A percentile compares a stretch with the other conserved stretches of the same genome.
phyloP scores from a whole-genome alignment of 371 early-diverging fungal species.

The Circinella minor region DNA sequence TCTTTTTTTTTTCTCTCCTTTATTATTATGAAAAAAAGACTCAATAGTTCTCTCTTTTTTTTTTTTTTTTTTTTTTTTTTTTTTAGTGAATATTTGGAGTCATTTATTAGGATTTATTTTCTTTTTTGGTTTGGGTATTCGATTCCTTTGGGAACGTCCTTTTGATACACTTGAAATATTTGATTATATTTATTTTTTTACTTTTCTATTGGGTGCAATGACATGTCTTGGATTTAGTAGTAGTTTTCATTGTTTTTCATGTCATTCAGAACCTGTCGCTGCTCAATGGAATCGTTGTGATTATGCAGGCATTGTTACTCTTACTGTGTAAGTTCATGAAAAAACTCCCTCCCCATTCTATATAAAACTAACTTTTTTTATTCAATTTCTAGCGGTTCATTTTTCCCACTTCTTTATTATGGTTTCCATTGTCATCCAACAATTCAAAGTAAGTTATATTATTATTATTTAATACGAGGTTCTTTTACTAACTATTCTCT shows the following conservation, averaged over 20 bases:
- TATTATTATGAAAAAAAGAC: too few species aligned
- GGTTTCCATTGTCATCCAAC: conserved; percentile 49
- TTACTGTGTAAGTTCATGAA: conserved; percentile 69
- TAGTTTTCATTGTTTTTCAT: conserved; percentile 84
- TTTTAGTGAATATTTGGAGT: conserved; percentile 81
- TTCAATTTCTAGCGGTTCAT: conserved; percentile 61
- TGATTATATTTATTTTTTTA: conserved; percentile 69
- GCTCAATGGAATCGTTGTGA: conserved; percentile 84
- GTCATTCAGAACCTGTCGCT: conserved; percentile 81
- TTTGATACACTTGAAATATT: conserved; percentile 55
- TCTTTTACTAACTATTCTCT: too few species aligned
- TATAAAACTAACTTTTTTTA: too few species aligned
- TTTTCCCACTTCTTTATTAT: conserved; percentile 77
- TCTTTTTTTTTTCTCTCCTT: neutral
- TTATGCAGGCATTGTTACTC: conserved; percentile 89
- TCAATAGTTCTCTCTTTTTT: too few species aligned
- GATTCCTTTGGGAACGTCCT: conserved; percentile 49
- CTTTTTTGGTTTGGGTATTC: conserved; percentile 47
- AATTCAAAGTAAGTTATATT: conserved; percentile 31
- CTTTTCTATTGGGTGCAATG: conserved; percentile 64
- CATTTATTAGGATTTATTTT: conserved; percentile 76
- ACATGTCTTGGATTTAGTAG: conserved; percentile 83
- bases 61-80: neutral
- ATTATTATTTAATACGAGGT: too few species aligned
- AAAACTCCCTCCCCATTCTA: too few species aligned